Evolutionary conservation across 2,329 filamentous ascomycete species (phyloP), one percentile per base, ranked within the genome.

Genomic region (Aspergillus sp.): DNA sequence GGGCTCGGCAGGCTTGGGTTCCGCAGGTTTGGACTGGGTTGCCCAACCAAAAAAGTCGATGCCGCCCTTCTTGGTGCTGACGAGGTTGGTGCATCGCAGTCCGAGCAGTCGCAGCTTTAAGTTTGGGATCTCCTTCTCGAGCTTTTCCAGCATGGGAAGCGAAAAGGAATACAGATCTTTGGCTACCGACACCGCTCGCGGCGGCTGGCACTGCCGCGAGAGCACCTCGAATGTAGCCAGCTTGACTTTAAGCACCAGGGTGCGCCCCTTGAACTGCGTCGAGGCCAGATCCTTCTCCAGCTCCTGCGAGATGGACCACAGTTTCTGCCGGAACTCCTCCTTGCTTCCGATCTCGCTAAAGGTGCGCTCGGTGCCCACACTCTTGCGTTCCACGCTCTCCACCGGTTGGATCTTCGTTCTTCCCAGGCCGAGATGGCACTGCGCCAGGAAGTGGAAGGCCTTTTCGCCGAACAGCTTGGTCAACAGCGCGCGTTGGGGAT

Each of bases 201-300:
- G 89, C 2, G 88, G 84, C 85, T 6, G 86, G 84, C 56, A 60
- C 72, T 99, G 95, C 32, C 95, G 84, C 0, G 93, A 96, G 54
- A 91, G 84, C 20, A 97, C 90, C 74, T 98, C 93, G 68, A 94
- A 99, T 0, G 92, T 96, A 73, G 97, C 91, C 7, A 98, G 79
- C 73, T 99, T 99, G 64, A 97, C 84, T 75, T 99, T 99, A 39
- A 99, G 79, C 22, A 92, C 91, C 1, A 99, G 78, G 0, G 94
- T 98, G n/a, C 92, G 86, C 0, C 94, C 94, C 74, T 94, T 96
- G 76, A 91, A 91, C 64, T 91, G 85, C 1, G 91, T 91, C 26
- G 87, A 85, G 59, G 84, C 82, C 78, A 98, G 82, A 69, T 98
- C 94, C 65, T 90, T 90, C 71, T 96, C 92, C 4, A 99, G 80